Evolutionary conservation across 192 early-diverging fungal species (phyloP).

Genomic region (Backusella australiensis): DNA sequence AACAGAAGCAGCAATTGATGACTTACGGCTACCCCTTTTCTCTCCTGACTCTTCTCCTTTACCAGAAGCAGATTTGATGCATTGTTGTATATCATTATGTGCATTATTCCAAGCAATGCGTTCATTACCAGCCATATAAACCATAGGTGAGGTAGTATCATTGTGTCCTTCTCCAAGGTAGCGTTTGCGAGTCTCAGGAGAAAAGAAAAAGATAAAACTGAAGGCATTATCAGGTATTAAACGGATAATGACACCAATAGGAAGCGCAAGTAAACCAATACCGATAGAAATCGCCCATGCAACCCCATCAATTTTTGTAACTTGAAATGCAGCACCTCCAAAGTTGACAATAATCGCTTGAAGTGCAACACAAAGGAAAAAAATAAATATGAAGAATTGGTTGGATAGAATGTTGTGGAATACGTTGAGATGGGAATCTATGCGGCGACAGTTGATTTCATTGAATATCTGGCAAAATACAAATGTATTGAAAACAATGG

Average conservation of each 20-base stretch:
- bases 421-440: slow-evolving; percentile 82
- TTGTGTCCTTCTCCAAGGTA: slow-evolving; percentile 16
- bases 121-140: slow-evolving; percentile 37
- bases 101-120: slow-evolving; percentile 40
- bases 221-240: slow-evolving; percentile 73
- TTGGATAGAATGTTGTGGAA: slow-evolving; percentile 82
- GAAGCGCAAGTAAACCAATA: slow-evolving; percentile 76
- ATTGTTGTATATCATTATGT: background rate
- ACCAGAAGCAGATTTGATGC: background rate
- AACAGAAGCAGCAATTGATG: slow-evolving; percentile 28
- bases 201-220: slow-evolving; percentile 29
- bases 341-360: slow-evolving; percentile 92
- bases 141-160: background rate
- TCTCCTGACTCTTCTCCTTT: too few relatives aligned
- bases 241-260: slow-evolving; percentile 81
- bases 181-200: slow-evolving; percentile 25
- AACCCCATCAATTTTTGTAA: slow-evolving; percentile 56
- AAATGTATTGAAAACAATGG: slow-evolving; percentile 92
- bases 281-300: slow-evolving; percentile 86
- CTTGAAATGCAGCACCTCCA: slow-evolving; percentile 87
- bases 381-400: slow-evolving; percentile 76
- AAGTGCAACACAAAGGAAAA: slow-evolving; percentile 67
- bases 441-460: slow-evolving; percentile 82
- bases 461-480: slow-evolving; percentile 90
- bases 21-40: background rate